Evolutionary conservation across 2,329 filamentous ascomycete species (phyloP), one percentile per base, ranked within the genome.

Genomic region (Ophiosphaerella korrae): DNA sequence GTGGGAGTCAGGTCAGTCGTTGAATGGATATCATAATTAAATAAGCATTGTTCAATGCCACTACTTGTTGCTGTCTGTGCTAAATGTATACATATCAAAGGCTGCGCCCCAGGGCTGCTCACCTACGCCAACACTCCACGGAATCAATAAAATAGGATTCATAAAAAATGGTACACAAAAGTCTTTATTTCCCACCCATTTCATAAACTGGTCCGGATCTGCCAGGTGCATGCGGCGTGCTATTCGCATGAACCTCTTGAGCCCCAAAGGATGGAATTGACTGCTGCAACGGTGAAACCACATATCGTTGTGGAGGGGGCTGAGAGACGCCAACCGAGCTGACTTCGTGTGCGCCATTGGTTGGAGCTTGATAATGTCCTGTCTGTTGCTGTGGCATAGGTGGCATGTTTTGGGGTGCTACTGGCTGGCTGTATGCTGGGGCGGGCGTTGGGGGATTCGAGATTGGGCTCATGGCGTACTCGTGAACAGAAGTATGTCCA

Each of bases 361-460:
- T 12, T 8, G 40, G 40, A 7, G 40, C n/a, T 29, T 42, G 40
- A 7, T 34, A 52, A 2, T 43, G 47, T 11, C 38, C 38, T 18
- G 42, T 44, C 7, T 53, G 43, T 18, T 50, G 40, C 8, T 33
- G 37, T 13, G 52, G 48, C 42, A 51, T 37, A 3, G 39, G 46
- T 6, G 45, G 45, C 18, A 24, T 33, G n/a, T 31, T 37, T 9
- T 34, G 43, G 4, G 29, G 16, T 9, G 26, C 41, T 32, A 55
- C 54, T 18, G 61, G 59, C 44, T 64, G 60, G n/a, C 45, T 42
- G 44, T 66, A 66, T 14, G 57, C 55, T 1, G 64, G 66, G 8
- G 59, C 62, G 3, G 66, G 66, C 4, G 63, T 64, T 2, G 59
- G 34, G 2, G 64, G 64, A 52, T 57, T 60, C 5, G 60, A 65